Percentiles rank a stretch among this genome's conserved stretches.
phyloP scores from a whole-genome alignment of 768 basidiomycete genomes.

The Floccularia luteovirens region DNA sequence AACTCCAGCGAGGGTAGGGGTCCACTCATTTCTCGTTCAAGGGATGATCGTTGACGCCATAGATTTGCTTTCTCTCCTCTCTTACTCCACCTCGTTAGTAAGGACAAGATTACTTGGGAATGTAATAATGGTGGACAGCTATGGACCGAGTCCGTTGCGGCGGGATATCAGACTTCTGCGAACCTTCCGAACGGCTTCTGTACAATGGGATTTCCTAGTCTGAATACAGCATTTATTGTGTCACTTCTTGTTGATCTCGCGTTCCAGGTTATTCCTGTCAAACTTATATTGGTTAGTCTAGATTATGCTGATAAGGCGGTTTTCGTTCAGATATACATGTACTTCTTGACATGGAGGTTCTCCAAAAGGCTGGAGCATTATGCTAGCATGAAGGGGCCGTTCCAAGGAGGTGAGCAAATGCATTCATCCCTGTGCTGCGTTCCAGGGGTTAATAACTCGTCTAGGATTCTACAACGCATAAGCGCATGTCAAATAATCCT shows the following conservation, averaged over 20 bases:
- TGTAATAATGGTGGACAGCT: slow-evolving; percentile 65
- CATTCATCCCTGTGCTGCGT: slow-evolving; percentile 9
- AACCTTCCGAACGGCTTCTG: slow-evolving; percentile 52
- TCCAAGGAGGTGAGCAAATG: slow-evolving; percentile 46
- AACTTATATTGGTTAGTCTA: background rate
- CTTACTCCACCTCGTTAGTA: slow-evolving; percentile 28
- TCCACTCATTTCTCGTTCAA: too few relatives aligned
- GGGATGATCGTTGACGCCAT: slow-evolving; percentile 15
- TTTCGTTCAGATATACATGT: slow-evolving; percentile 58
- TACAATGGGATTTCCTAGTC: slow-evolving; percentile 45
- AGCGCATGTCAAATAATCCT: slow-evolving; percentile 12
- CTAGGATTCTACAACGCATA: slow-evolving; percentile 48
- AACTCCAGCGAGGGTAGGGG: slow-evolving; percentile 65
- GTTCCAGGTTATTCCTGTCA: slow-evolving; percentile 46
- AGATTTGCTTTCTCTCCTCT: slow-evolving; percentile 8
- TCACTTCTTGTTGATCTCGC: slow-evolving; percentile 54
- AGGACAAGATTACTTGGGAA: slow-evolving; percentile 66
- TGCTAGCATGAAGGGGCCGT: slow-evolving; percentile 53
- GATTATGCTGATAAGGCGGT: slow-evolving; percentile 11
- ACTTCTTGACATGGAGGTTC: slow-evolving; percentile 71
- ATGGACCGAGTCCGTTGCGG: slow-evolving; percentile 38
- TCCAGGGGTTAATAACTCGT: slow-evolving; percentile 14
- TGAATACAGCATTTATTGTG: slow-evolving; percentile 62
- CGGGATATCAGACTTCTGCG: slow-evolving; percentile 31
- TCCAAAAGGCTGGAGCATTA: slow-evolving; percentile 65